Base-by-base conservation (phyloP, 371 early-diverging fungal species). In the Nematocida homosporus region DNA sequence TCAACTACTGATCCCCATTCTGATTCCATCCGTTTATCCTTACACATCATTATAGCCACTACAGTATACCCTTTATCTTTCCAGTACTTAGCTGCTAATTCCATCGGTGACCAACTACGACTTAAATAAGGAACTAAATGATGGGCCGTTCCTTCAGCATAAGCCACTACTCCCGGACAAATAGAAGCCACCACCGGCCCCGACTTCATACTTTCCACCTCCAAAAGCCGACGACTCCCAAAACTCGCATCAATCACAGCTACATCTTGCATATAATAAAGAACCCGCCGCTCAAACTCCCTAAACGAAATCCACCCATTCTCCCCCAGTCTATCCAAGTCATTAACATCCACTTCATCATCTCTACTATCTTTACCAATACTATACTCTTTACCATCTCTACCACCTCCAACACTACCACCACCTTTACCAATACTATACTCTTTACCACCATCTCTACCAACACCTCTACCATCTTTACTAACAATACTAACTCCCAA, bases 11-110 rank as follows among this genome's bases (percentile, higher is more conserved):
- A 32, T 23, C 57, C 54, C 32, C 50, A 27, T 34, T 72, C 64
- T 50, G 75, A 50, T 61, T 72, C 75, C 4, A 72, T 16, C 54
- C 75, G 59, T 34, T 72, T 72, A 32, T 72, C 75, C 35, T 59
- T 61, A 38, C 75, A 72, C 63, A 63, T 60, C 27, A 72, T 64
- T 35, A 72, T 42, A 40, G 63, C 51, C 16, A 60, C 13, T 32
- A 47, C 32, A 23, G 23, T 42, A 20, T 30, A 6, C 16, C 51
- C 64, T 13, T 66, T n/a, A 1, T 6, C 3, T 20, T 35, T 38
- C 30, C 52, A 10, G 47, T 60, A 72, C 18, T 48, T 25, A 18
- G 63, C 63, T 29, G 48, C 50, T 61, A 72, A 47, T 61, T 72
- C 75, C 16, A 63, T 44, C 13, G 75, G 75, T 25, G 61, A 44